Percentiles rank a stretch among this genome's conserved stretches.
Evolutionary conservation across 2,329 filamentous ascomycete species (phyloP).

Genomic region (Bertia moriformis): DNA sequence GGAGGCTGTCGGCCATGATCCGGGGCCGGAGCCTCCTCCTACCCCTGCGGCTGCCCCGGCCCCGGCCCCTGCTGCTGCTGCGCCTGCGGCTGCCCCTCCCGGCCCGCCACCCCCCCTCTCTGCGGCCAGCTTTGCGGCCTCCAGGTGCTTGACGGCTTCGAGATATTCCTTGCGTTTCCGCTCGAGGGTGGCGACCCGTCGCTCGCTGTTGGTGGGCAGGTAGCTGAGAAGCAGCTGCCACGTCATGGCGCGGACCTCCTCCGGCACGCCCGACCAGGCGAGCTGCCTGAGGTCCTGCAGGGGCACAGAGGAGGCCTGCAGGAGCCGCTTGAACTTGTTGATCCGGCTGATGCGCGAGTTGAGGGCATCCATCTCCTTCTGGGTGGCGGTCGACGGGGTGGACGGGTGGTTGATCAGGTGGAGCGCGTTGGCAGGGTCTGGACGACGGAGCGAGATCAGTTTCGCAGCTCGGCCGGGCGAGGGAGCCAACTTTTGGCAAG

Average conservation of each 20-base stretch:
- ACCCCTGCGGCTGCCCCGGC: no score
- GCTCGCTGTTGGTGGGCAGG: conserved; percentile 87
- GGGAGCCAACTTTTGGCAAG: neutral
- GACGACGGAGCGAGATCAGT: conserved; percentile 3
- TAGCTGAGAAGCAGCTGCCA: conserved; percentile 95
- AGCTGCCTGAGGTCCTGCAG: conserved; percentile 68
- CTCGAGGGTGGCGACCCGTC: conserved; percentile 77
- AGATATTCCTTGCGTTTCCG: conserved; percentile 92
- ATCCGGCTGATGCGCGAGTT: conserved; percentile 82
- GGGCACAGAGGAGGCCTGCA: conserved; percentile 82
- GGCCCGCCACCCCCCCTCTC: conserved; percentile 29
- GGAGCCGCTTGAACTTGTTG: conserved; percentile 94
- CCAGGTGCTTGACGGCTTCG: conserved; percentile 55
- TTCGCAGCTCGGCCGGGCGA: no score
- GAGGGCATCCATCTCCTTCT: conserved; percentile 74
- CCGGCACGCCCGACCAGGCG: conserved; percentile 87
- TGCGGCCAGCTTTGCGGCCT: conserved; percentile 42
- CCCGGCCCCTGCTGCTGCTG: no score
- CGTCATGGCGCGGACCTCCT: conserved; percentile 95
- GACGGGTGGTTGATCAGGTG: conserved; percentile 84
- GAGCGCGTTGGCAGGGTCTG: conserved; percentile 77
- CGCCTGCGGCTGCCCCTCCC: conserved; percentile 18
- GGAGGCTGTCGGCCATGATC: no score
- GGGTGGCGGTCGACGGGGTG: conserved; percentile 55
- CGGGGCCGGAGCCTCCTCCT: no score